A percentile compares a stretch with the other conserved stretches of the same genome.
These are phyloP conservation scores for Candolleomyces aberdarensis DNA, from an alignment of 768 basidiomycete species.

Conservation along the genomic window DNA sequence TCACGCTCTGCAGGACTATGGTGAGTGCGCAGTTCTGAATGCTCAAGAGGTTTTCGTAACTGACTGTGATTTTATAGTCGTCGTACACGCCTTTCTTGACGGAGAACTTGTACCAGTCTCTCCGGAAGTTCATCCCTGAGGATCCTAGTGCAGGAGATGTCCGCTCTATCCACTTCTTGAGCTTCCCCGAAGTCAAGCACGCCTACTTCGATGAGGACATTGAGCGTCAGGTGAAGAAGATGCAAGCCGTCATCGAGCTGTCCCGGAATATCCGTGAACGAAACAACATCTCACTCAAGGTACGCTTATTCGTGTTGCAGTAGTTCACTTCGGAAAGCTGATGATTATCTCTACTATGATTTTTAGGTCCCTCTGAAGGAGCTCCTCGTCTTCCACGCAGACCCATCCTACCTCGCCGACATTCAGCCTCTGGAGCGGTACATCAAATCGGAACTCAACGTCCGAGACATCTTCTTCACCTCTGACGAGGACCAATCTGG, in stretches of 20 bases:
- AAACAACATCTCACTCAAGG: constrained; percentile 87
- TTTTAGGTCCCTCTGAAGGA: constrained; percentile 96
- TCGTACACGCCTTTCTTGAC: constrained; percentile 98
- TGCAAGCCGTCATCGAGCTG: constrained; percentile 94
- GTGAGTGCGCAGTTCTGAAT: constrained; percentile 36
- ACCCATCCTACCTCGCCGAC: constrained; percentile 79
- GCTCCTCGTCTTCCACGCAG: constrained; percentile 90
- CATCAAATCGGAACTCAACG: constrained; percentile 92
- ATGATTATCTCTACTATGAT: background rate
- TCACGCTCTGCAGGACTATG: constrained; percentile 95
- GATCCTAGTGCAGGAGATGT: constrained; percentile 69
- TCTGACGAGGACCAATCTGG: constrained; percentile 84
- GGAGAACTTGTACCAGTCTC: constrained; percentile 92
- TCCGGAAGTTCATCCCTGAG: constrained; percentile 81
- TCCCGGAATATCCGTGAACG: constrained; percentile 85
- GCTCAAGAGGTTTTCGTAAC: background rate
- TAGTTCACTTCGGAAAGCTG: background rate
- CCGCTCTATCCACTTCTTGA: constrained; percentile 92
- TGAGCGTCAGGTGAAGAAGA: constrained; percentile 90
- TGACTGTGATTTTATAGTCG: constrained; percentile 49
- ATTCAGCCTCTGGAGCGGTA: constrained; percentile 82
- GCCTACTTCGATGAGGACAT: constrained; percentile 94
- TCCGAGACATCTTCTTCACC: constrained; percentile 86
- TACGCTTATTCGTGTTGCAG: constrained; percentile 25
- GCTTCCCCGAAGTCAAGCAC: constrained; percentile 89